Conservation (phyloP, 2,329 filamentous ascomycete species). For the Bimuria novae-zelandiae region DNA sequence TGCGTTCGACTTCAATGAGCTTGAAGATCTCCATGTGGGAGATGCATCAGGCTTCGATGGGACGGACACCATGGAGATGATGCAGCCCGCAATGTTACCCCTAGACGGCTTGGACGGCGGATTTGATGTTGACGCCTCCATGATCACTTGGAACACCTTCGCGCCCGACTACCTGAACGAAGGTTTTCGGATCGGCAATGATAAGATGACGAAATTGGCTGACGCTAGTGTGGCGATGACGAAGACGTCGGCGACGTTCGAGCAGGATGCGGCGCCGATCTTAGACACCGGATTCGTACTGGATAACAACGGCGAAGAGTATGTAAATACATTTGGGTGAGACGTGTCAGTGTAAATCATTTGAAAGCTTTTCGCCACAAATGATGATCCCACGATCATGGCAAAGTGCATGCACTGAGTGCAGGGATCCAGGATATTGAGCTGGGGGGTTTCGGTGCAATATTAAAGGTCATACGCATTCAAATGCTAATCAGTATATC, state of each 20-base stretch:
- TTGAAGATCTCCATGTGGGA: constrained; percentile 29
- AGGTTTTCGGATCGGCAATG: constrained; percentile 1
- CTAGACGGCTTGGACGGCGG: constrained; percentile 20
- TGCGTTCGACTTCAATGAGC: constrained; percentile 32
- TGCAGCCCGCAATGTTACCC: constrained; percentile 10
- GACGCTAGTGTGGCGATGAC: constrained; percentile 5
- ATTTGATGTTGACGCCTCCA: constrained; percentile 19
- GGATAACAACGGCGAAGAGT: not conserved
- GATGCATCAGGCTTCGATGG: constrained; percentile 12
- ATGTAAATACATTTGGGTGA: not conserved
- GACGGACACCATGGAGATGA: constrained; percentile 9
- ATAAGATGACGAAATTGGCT: constrained; percentile 6
- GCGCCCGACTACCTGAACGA: constrained; percentile 7
- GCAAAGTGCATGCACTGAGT: too few relatives aligned
- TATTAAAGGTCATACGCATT: too few relatives aligned
- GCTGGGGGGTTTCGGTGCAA: too few relatives aligned
- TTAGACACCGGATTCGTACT: constrained; percentile 8
- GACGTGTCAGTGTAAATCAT: not conserved
- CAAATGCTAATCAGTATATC: too few relatives aligned
- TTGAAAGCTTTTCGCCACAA: too few relatives aligned
- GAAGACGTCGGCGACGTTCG: constrained; percentile 19
- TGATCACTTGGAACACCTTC: constrained; percentile 18
- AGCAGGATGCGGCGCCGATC: constrained; percentile 22
- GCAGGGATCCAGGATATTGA: too few relatives aligned
- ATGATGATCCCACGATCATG: too few relatives aligned